Evolutionary conservation across 345 rosid genomes (phyloP).

Genomic region (Microthlaspi erraticum): DNA sequence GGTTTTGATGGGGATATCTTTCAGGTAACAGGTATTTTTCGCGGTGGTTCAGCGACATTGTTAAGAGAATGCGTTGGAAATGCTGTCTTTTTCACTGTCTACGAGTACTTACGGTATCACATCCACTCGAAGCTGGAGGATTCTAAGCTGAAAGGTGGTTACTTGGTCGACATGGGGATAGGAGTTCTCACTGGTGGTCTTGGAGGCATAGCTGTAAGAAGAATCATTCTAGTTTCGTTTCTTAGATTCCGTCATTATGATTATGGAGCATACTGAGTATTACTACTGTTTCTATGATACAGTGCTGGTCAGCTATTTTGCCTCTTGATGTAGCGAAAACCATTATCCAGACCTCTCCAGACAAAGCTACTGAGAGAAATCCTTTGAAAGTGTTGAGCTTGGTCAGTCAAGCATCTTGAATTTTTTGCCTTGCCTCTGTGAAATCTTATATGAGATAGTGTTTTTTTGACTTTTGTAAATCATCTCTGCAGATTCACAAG

Average conservation of each 20-base stretch:
- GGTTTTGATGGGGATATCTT: slow-evolving; percentile 48
- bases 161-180: slow-evolving; percentile 79
- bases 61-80: slow-evolving; percentile 86
- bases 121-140: slow-evolving; percentile 63
- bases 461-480: slow-evolving; percentile 11
- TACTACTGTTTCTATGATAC: slow-evolving; percentile 26
- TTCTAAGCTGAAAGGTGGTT: slow-evolving; percentile 51
- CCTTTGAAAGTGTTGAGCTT: slow-evolving; percentile 74
- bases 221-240: slow-evolving; percentile 24
- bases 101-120: slow-evolving; percentile 73
- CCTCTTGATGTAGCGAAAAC: slow-evolving; percentile 95
- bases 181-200: slow-evolving; percentile 88
- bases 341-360: slow-evolving; percentile 80
- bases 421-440: slow-evolving; percentile 27
- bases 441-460: slow-evolving; percentile 13
- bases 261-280: neutral
- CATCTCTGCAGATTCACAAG: slow-evolving; percentile 61
- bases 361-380: slow-evolving; percentile 60
- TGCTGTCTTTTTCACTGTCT: slow-evolving; percentile 77
- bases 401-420: slow-evolving; percentile 49
- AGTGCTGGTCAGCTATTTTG: slow-evolving; percentile 87
- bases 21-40: slow-evolving; percentile 88
- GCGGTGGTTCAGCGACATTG: slow-evolving; percentile 83
- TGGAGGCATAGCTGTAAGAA: slow-evolving; percentile 92
- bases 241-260: neutral